phyloP scores from a whole-genome alignment of 2,329 filamentous ascomycete genomes.

The Aspergillus latus region DNA sequence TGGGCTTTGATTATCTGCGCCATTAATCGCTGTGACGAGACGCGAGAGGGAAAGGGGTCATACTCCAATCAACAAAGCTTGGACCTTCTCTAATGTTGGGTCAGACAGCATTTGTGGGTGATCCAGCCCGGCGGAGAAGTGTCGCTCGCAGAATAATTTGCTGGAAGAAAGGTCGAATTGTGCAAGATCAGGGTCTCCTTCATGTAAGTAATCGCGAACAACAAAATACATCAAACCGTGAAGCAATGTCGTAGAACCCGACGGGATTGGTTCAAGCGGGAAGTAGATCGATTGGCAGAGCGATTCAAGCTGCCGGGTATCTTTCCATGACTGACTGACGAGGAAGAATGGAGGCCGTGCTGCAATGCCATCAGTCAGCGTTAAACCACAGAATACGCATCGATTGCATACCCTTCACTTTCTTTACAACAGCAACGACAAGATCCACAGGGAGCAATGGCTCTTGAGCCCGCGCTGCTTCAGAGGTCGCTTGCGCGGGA shows the following conservation, averaged over 20 bases:
- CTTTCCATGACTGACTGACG: slow-evolving; percentile 28
- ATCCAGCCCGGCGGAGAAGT: slow-evolving; percentile 19
- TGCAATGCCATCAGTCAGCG: slow-evolving; percentile 2
- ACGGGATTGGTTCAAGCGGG: slow-evolving; percentile 21
- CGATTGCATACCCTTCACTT: slow-evolving; percentile 20
- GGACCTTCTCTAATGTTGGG: slow-evolving; percentile 27
- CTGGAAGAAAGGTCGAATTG: slow-evolving; percentile 19
- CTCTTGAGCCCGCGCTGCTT: slow-evolving; percentile 3
- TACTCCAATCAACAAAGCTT: slow-evolving; percentile 25
- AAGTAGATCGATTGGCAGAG: slow-evolving; percentile 28
- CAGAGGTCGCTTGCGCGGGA: not conserved
- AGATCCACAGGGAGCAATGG: slow-evolving; percentile 22
- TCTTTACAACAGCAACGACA: slow-evolving; percentile 23
- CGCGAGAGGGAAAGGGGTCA: not conserved
- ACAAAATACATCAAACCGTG: slow-evolving; percentile 28
- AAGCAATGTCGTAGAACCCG: slow-evolving; percentile 23
- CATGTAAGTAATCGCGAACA: slow-evolving; percentile 28
- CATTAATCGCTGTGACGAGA: not conserved
- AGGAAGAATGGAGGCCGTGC: slow-evolving; percentile 28
- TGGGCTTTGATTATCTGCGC: slow-evolving; percentile 27
- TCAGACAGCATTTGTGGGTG: slow-evolving; percentile 22
- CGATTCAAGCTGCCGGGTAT: slow-evolving; percentile 21
- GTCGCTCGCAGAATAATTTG: slow-evolving; percentile 19
- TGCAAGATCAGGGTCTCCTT: slow-evolving; percentile 19
- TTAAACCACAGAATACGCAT: not conserved